Percentiles rank a stretch among this genome's conserved stretches.
Conservation (phyloP, 2,329 filamentous ascomycete species). For the Allantophomopsis lycopodina region DNA sequence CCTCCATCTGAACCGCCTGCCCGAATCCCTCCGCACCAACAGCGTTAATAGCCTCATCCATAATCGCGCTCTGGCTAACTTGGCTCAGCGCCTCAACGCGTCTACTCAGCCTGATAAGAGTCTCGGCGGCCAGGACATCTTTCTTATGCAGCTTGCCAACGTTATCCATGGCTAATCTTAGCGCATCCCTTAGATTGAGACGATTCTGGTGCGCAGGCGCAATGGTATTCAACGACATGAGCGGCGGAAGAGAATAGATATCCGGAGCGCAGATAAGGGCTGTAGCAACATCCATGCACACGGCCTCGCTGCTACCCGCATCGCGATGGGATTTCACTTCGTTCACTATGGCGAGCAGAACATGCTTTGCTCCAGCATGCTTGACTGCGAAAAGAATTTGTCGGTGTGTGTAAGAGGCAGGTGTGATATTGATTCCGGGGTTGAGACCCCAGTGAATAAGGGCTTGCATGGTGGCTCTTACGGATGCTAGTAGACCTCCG, state of each 20-base stretch:
- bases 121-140: constrained; percentile 13
- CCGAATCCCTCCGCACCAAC: not conserved
- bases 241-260: constrained; percentile 11
- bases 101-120: constrained; percentile 14
- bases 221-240: not conserved
- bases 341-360: constrained; percentile 50
- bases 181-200: constrained; percentile 15
- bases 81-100: constrained; percentile 13
- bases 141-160: constrained; percentile 13
- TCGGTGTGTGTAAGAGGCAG: constrained; percentile 58
- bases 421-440: constrained; percentile 37
- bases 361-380: constrained; percentile 44
- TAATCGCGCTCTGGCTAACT: constrained; percentile 1
- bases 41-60: constrained; percentile 5
- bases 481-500: constrained; percentile 39
- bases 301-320: constrained; percentile 35
- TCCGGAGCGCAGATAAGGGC: constrained; percentile 58
- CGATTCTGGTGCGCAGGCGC: constrained; percentile 11
- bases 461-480: constrained; percentile 47
- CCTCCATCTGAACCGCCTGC: not conserved
- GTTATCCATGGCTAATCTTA: constrained; percentile 15
- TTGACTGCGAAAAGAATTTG: constrained; percentile 48
- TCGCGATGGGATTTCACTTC: constrained; percentile 52
- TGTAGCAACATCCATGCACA: constrained; percentile 55
- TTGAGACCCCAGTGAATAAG: constrained; percentile 56